Evolutionary conservation across 805 yeast species (phyloP).

Genomic region (Sugiyamaella lignohabitans): DNA sequence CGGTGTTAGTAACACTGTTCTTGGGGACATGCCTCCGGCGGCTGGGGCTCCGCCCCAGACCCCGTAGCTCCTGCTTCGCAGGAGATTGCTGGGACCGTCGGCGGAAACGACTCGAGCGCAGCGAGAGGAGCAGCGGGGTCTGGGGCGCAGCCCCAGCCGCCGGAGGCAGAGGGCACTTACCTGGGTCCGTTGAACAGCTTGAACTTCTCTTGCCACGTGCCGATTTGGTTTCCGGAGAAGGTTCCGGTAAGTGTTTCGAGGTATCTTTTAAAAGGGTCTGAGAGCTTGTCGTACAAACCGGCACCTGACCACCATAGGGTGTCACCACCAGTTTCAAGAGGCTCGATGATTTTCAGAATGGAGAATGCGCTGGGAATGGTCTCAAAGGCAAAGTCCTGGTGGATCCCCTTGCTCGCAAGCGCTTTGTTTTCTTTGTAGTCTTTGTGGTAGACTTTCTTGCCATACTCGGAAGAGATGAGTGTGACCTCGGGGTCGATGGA

Average conservation of each 20-base stretch:
- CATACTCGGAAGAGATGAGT: conserved; percentile 22
- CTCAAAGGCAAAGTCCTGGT: conserved; percentile 72
- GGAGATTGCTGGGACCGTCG: no score
- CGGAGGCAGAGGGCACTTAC: no score
- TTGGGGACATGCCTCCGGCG: no score
- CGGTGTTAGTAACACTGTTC: no score
- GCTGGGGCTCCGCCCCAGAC: no score
- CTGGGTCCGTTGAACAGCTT: conserved; percentile 25
- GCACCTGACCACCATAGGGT: conserved; percentile 54
- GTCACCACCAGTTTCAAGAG: conserved; percentile 48
- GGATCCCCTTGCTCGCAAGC: conserved; percentile 1
- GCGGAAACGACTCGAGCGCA: no score
- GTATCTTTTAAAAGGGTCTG: conserved; percentile 44
- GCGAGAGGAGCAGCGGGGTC: no score
- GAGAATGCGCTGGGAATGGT: conserved; percentile 63
- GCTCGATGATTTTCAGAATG: conserved; percentile 15
- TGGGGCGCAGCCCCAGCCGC: no score
- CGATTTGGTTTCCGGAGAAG: conserved; percentile 79
- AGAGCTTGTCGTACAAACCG: conserved; percentile 50
- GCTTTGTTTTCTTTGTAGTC: background rate
- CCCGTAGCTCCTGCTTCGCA: no score
- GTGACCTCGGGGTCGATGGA: conserved; percentile 27
- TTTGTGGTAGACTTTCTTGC: conserved; percentile 17
- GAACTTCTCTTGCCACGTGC: conserved; percentile 38
- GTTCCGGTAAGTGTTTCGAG: conserved; percentile 69